Base-by-base conservation (phyloP, 2,329 filamentous ascomycete genomes). In the Sporothrix humicola region DNA sequence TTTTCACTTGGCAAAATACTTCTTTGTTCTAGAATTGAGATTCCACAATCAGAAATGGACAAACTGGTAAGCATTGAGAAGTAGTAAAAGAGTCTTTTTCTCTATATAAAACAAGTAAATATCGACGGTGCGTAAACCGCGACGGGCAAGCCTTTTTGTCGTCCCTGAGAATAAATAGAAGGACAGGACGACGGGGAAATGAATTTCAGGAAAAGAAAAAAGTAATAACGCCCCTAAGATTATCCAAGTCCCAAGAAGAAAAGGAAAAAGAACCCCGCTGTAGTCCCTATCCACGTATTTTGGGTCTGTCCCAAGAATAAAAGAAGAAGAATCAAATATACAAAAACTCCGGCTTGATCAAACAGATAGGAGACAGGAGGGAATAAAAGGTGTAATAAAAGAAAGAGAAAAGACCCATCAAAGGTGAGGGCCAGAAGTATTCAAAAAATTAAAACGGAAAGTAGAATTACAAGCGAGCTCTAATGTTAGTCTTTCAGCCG, bases 401-500 rank as follows among this genome's bases (percentile, higher is more conserved):
- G 13, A 17, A 37, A 44, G 20, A 68, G 20, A 37, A 68, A 6
- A 37, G 31, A 7, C 31, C 31, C 31, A 37, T 37, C 10, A 31
- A 23, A 17, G 48, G 26, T 17, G 46, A 31, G 31, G 31, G 31
- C 31, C 31, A 37, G 46, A 52, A 52, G 42, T 26, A 66, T 23
- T 9, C 46, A 69, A 31, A 23, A 69, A 54, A 8, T 17, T 2
- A n/a, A 52, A 10, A 37, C 4, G 7, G 15, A 69, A 52, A 61
- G 59, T 8, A 69, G 48, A 52, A 37, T 15, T 15, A 26, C 20
- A 20, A 50, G n/a, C 31, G 31, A 37, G 31, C 31, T 37, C 31
- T 37, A 7, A 37, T 37, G 31, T 87, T 90, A 88, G 84, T 46
- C 73, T 85, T 80, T 90, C 76, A 87, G 91, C 82, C 88, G 85